A percentile compares a stretch with the other conserved stretches of the same genome.
phyloP scores from a whole-genome alignment of 768 basidiomycete genomes.

The Punctularia strigosozonata region DNA sequence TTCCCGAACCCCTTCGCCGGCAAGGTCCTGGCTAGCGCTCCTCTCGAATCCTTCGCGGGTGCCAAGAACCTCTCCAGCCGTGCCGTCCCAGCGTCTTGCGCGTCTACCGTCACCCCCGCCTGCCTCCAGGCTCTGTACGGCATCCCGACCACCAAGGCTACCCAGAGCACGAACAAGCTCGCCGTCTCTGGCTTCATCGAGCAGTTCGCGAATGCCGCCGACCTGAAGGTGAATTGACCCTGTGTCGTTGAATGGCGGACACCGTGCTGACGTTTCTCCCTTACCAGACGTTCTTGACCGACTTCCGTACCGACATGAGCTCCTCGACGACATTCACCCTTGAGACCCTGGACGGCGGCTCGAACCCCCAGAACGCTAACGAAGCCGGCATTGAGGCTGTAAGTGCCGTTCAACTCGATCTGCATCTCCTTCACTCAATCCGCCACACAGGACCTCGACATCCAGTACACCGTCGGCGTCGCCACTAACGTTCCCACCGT shows the following conservation, averaged over 20 bases:
- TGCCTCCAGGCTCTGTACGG: constrained; percentile 23
- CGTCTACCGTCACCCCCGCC: constrained; percentile 13
- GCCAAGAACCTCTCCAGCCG: constrained; percentile 1
- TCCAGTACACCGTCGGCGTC: constrained; percentile 25
- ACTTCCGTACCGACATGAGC: constrained; percentile 19
- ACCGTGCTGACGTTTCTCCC: background rate
- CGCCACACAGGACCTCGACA: constrained; percentile 19
- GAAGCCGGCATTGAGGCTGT: constrained; percentile 25
- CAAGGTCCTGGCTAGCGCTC: constrained; percentile 3
- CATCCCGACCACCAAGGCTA: constrained; percentile 20
- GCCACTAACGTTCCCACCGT: constrained; percentile 15
- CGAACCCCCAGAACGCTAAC: constrained; percentile 17
- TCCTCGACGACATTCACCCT: constrained; percentile 21
- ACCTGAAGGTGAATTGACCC: constrained; percentile 12
- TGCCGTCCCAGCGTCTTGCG: constrained; percentile 15
- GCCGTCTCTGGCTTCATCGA: constrained; percentile 21
- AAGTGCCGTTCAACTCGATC: constrained; percentile 3
- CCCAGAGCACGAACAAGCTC: constrained; percentile 13
- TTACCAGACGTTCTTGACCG: constrained; percentile 12
- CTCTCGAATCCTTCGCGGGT: constrained; percentile 1
- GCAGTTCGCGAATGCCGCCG: constrained; percentile 18
- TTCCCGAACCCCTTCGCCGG: constrained; percentile 7
- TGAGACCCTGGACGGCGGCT: constrained; percentile 24
- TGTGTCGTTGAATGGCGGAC: background rate
- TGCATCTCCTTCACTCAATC: constrained; percentile 10